Evolutionary conservation across 106 monocot genomes (phyloP).

Genomic region (Allium sativum): DNA sequence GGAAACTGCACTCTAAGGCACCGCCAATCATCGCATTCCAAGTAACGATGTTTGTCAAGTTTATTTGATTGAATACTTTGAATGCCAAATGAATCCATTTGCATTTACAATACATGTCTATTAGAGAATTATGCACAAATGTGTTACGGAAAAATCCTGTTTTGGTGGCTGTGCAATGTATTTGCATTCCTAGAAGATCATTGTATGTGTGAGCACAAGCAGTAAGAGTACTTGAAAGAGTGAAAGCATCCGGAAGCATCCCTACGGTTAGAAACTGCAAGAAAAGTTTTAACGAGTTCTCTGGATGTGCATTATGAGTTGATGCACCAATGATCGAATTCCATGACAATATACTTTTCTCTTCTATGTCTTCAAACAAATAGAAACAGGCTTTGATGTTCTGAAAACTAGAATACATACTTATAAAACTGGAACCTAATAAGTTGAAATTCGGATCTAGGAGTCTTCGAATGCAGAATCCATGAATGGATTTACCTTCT

Average conservation of each 20-base stretch:
- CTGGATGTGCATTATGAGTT: slow-evolving; percentile 4
- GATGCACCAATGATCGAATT: slow-evolving; percentile 10
- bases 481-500: slow-evolving; percentile 19
- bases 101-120: slow-evolving; percentile 24
- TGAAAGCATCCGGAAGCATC: slow-evolving; percentile 6
- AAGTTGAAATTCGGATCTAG: slow-evolving; percentile 1
- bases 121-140: slow-evolving; percentile 22
- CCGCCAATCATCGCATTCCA: slow-evolving; percentile 23
- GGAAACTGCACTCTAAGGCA: slow-evolving; percentile 5
- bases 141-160: background rate
- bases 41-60: slow-evolving; percentile 2
- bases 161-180: slow-evolving; percentile 18
- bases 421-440: background rate
- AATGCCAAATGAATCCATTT: slow-evolving; percentile 10
- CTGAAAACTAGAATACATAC: slow-evolving; percentile 9
- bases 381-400: background rate
- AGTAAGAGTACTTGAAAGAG: slow-evolving; percentile 5
- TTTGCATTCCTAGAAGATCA: slow-evolving; percentile 1
- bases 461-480: slow-evolving; percentile 5
- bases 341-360: slow-evolving; percentile 11
- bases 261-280: background rate
- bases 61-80: slow-evolving; percentile 6
- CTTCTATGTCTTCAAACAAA: slow-evolving; percentile 8
- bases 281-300: slow-evolving; percentile 7
- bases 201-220: slow-evolving; percentile 5